Conservation (phyloP, 768 basidiomycete genomes). For the Russula earlei region DNA sequence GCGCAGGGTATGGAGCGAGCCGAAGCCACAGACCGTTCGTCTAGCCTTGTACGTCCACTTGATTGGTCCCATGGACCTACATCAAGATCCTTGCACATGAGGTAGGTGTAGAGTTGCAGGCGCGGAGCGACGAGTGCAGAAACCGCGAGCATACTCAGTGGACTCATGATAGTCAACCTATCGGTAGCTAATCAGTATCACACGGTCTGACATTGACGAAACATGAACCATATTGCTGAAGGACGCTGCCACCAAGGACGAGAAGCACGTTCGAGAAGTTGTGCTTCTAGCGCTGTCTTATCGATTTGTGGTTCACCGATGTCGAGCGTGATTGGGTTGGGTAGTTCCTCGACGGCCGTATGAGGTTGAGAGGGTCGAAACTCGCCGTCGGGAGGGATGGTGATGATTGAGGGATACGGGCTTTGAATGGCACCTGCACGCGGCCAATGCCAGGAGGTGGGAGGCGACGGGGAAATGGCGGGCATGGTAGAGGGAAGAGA, state of each 20-base stretch:
- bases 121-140: constrained; percentile 56
- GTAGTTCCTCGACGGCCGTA: constrained; percentile 29
- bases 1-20: constrained; percentile 36
- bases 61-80: neutral
- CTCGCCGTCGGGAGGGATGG: constrained; percentile 37
- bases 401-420: constrained; percentile 26
- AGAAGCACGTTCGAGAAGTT: constrained; percentile 15
- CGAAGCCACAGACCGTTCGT: neutral
- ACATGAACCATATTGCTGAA: constrained; percentile 59
- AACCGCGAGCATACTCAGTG: constrained; percentile 46
- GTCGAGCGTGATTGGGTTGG: constrained; percentile 19
- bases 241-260: constrained; percentile 72
- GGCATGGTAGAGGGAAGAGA: neutral
- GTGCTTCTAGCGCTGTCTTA: constrained; percentile 20
- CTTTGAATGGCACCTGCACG: constrained; percentile 21
- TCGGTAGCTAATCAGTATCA: neutral
- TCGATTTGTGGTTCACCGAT: constrained; percentile 16
- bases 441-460: neutral
- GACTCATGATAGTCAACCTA: constrained; percentile 51
- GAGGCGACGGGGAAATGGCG: neutral
- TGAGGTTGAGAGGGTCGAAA: constrained; percentile 34
- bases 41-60: neutral
- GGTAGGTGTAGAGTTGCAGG: constrained; percentile 63
- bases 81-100: constrained; percentile 48
- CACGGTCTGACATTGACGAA: neutral